Evolutionary conservation across 192 early-diverging fungal species (phyloP).

Genomic region (Umbelopsis isabellina): DNA sequence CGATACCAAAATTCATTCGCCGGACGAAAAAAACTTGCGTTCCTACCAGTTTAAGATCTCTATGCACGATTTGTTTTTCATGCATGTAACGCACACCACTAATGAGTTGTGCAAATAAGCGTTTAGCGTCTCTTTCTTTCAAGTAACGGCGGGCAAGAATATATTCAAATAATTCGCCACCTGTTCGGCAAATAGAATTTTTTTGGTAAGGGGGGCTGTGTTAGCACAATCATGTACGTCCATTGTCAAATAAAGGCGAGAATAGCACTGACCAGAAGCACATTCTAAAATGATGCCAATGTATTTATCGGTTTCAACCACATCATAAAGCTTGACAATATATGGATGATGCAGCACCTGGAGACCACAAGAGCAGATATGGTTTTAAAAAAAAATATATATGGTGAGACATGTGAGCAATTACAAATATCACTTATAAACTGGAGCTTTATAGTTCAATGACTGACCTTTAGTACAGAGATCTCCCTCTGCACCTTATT

Average conservation of each 20-base stretch:
- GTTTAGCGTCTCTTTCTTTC: constrained; percentile 84
- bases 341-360: constrained; percentile 82
- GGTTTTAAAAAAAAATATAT: constrained; percentile 8
- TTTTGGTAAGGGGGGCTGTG: background rate
- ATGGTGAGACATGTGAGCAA: constrained; percentile 7
- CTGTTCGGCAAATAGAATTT: constrained; percentile 20
- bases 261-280: constrained; percentile 66
- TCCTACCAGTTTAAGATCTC: constrained; percentile 87
- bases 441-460: background rate
- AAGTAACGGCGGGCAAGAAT: constrained; percentile 89
- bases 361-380: background rate
- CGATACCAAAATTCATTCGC: background rate
- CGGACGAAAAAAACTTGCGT: constrained; percentile 9
- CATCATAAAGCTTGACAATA: constrained; percentile 91
- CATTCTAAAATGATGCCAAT: constrained; percentile 97
- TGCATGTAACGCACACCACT: constrained; percentile 94
- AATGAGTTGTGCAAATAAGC: constrained; percentile 91
- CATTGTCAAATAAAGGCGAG: background rate
- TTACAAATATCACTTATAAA: background rate
- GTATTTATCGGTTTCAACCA: constrained; percentile 91
- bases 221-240: background rate
- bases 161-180: constrained; percentile 94
- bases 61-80: constrained; percentile 88
- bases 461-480: constrained; percentile 79
- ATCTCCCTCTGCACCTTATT: constrained; percentile 94